These are phyloP conservation scores for Wickerhamia fluorescens DNA, from an alignment of 805 yeast genomes.

Conservation along the genomic window DNA sequence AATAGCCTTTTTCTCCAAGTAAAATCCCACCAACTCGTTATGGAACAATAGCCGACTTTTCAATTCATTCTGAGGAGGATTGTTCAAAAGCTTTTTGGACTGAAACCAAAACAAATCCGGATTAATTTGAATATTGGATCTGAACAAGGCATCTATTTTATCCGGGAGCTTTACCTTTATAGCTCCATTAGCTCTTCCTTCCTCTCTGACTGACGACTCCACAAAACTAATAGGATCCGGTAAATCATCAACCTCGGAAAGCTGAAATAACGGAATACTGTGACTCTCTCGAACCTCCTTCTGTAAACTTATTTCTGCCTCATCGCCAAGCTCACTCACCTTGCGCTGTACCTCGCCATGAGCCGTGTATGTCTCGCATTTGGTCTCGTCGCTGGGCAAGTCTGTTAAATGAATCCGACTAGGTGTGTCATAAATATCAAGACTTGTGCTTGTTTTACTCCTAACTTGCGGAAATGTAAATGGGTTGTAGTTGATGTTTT, in stretches of 20 bases:
- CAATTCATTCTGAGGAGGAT: slow-evolving; percentile 36
- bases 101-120: slow-evolving; percentile 46
- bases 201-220: slow-evolving; percentile 41
- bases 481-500: slow-evolving; percentile 36
- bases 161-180: slow-evolving; percentile 64
- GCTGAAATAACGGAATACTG: slow-evolving; percentile 50
- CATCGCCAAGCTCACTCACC: too few relatives aligned
- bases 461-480: slow-evolving; percentile 39
- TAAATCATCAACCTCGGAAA: slow-evolving; percentile 26
- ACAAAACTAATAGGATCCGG: slow-evolving; percentile 60
- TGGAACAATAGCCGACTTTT: slow-evolving; percentile 42
- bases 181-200: slow-evolving; percentile 65
- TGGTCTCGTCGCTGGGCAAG: too few relatives aligned
- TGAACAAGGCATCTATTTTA: slow-evolving; percentile 11
- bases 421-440: slow-evolving; percentile 33
- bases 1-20: background rate
- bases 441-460: slow-evolving; percentile 37
- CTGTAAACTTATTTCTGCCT: too few relatives aligned
- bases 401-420: slow-evolving; percentile 15
- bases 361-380: too few relatives aligned
- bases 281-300: too few relatives aligned
- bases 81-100: slow-evolving; percentile 42
- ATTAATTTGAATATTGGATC: slow-evolving; percentile 24
- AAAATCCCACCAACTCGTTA: slow-evolving; percentile 25
- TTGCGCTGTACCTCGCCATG: too few relatives aligned